Evolutionary conservation across 257 asterid species (phyloP).

Genomic region (Catharanthus roseus): DNA sequence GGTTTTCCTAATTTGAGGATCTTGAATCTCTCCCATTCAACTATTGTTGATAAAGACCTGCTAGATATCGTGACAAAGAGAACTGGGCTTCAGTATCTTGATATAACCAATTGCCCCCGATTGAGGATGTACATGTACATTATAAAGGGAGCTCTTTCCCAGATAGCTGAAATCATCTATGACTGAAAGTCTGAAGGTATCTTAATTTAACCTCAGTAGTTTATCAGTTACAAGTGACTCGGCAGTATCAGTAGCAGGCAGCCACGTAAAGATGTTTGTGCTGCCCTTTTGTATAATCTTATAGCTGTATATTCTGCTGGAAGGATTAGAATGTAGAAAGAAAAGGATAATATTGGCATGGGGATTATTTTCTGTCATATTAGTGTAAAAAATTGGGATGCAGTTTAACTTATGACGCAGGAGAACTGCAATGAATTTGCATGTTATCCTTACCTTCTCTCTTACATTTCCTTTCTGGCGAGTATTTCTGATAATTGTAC

Average conservation of each 20-base stretch:
- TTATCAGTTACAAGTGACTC: not conserved
- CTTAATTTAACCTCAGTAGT: not conserved
- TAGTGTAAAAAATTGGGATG: not conserved
- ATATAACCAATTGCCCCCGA: conserved; percentile 29
- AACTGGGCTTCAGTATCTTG: conserved; percentile 36
- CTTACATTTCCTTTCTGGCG: not conserved
- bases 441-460: not conserved
- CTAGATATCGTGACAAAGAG: conserved; percentile 24
- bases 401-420: not conserved
- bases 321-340: not conserved
- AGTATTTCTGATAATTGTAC: too few relatives aligned
- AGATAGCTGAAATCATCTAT: conserved; percentile 27
- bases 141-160: conserved; percentile 28
- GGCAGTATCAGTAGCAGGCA: not conserved
- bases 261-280: not conserved
- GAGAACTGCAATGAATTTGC: not conserved
- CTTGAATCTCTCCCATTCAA: conserved; percentile 37
- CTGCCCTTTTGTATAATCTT: not conserved
- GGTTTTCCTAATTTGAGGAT: conserved; percentile 35
- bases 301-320: not conserved
- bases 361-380: not conserved
- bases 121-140: conserved; percentile 43
- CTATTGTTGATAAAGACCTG: conserved; percentile 33
- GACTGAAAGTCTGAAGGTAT: conserved; percentile 26
- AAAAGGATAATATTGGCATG: not conserved